Conservation (phyloP, 2,329 filamentous ascomycete species). For the Chalaropsis ovoidea region DNA sequence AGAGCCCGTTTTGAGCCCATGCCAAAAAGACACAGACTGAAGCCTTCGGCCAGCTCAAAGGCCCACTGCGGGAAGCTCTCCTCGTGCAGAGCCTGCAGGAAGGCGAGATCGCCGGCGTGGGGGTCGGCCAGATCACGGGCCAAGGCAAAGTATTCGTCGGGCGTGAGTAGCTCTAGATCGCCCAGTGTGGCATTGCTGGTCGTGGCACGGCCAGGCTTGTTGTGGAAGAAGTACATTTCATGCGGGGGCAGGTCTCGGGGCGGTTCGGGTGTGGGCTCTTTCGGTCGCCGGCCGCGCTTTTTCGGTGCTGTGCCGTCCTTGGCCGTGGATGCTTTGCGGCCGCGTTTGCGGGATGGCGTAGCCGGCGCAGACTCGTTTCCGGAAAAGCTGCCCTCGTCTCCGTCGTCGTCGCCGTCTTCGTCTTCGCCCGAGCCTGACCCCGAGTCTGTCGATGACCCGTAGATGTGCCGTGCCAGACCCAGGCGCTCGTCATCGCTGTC, state of each 20-base stretch:
- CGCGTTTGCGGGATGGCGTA: constrained; percentile 38
- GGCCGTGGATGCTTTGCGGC: constrained; percentile 26
- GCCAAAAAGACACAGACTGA: constrained; percentile 84
- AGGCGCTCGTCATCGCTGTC: constrained; percentile 66
- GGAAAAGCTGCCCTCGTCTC: constrained; percentile 29
- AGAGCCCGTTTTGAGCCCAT: constrained; percentile 80
- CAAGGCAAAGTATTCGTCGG: constrained; percentile 80
- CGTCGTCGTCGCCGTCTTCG: constrained; percentile 39
- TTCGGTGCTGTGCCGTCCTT: constrained; percentile 27
- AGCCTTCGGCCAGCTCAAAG: constrained; percentile 78
- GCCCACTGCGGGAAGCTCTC: constrained; percentile 83
- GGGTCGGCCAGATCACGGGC: constrained; percentile 39
- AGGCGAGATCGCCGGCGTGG: constrained; percentile 59
- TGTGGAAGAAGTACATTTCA: constrained; percentile 89
- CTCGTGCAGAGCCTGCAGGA: constrained; percentile 63
- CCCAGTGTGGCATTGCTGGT: constrained; percentile 80
- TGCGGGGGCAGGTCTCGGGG: constrained; percentile 74
- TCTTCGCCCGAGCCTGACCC: constrained; percentile 36
- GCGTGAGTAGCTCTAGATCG: constrained; percentile 65
- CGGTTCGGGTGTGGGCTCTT: constrained; percentile 64
- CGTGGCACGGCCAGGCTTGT: constrained; percentile 67
- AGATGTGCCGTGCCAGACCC: constrained; percentile 58
- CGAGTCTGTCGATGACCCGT: constrained; percentile 34
- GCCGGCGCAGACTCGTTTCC: constrained; percentile 38
- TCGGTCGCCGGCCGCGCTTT: constrained; percentile 32